Percentiles rank a stretch among this genome's conserved stretches.
Evolutionary conservation across 495 filamentous ascomycete genomes (phyloP).

Genomic region (Astrothelium macrocarpum): DNA sequence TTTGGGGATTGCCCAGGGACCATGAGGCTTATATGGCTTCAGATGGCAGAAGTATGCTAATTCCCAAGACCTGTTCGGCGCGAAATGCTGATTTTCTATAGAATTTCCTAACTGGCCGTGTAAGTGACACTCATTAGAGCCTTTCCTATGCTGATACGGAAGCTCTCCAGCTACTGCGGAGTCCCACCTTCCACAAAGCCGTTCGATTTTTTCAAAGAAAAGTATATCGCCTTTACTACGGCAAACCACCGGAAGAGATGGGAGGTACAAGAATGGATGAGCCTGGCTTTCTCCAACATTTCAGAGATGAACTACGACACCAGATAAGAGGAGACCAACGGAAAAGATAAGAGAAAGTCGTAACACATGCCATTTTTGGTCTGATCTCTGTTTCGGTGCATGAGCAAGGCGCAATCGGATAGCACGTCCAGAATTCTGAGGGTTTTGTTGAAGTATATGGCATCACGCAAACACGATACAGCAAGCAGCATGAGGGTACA

Average conservation of each 20-base stretch:
- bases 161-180: slow-evolving; percentile 14
- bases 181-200: slow-evolving; percentile 26
- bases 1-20: too few relatives aligned
- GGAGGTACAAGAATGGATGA: slow-evolving; percentile 30
- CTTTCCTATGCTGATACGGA: neutral
- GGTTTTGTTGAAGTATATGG: too few relatives aligned
- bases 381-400: too few relatives aligned
- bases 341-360: neutral
- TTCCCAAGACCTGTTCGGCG: neutral
- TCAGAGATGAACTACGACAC: slow-evolving; percentile 24
- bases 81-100: neutral
- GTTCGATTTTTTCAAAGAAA: slow-evolving; percentile 25
- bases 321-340: slow-evolving; percentile 9
- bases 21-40: slow-evolving; percentile 15
- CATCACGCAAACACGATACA: too few relatives aligned
- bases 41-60: neutral
- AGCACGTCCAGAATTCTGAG: too few relatives aligned
- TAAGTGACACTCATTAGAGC: neutral
- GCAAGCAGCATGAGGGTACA: too few relatives aligned
- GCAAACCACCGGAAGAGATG: slow-evolving; percentile 28
- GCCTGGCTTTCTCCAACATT: slow-evolving; percentile 23
- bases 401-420: too few relatives aligned
- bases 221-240: slow-evolving; percentile 21
- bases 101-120: neutral
- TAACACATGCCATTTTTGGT: neutral